These are phyloP conservation scores for Naumovozyma baii DNA, from an alignment of 805 yeast species.

Conservation along the genomic window DNA sequence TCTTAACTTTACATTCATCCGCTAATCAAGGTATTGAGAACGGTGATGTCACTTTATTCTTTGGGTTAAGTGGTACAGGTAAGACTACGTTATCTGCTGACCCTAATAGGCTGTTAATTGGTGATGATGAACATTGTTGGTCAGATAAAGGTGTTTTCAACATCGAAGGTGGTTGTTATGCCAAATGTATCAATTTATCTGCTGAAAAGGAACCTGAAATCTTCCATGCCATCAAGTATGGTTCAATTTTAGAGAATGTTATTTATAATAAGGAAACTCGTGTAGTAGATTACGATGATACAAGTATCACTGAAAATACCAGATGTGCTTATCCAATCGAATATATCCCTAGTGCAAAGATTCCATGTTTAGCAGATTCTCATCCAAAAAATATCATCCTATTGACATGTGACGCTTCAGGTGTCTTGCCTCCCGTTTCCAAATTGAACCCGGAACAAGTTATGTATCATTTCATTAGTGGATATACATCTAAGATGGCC, in stretches of 20 bases:
- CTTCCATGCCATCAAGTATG: conserved; percentile 87
- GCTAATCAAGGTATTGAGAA: conserved; percentile 78
- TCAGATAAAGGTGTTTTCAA: conserved; percentile 96
- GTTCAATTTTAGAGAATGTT: conserved; percentile 89
- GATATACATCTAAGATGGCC: conserved; percentile 98
- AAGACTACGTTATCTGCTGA: conserved; percentile 96
- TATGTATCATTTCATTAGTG: conserved; percentile 97
- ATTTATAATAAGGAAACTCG: conserved; percentile 72
- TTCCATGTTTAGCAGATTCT: conserved; percentile 81
- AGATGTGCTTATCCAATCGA: conserved; percentile 98
- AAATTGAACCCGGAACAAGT: conserved; percentile 90
- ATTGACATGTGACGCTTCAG: conserved; percentile 95
- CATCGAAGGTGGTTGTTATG: conserved; percentile 99
- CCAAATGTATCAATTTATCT: conserved; percentile 84
- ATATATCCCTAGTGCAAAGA: conserved; percentile 89
- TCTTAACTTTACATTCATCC: conserved; percentile 89
- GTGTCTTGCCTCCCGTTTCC: conserved; percentile 95
- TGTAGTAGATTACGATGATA: conserved; percentile 75
- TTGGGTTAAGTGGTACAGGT: conserved; percentile 97
- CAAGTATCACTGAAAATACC: conserved; percentile 87
- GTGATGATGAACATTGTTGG: conserved; percentile 99
- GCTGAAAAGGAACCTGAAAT: conserved; percentile 96
- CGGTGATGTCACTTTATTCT: conserved; percentile 88
- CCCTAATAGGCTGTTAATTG: conserved; percentile 85
- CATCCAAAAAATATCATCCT: conserved; percentile 90